Evolutionary conservation across 441 rosid genomes (phyloP).

Genomic region (Croton setiger): DNA sequence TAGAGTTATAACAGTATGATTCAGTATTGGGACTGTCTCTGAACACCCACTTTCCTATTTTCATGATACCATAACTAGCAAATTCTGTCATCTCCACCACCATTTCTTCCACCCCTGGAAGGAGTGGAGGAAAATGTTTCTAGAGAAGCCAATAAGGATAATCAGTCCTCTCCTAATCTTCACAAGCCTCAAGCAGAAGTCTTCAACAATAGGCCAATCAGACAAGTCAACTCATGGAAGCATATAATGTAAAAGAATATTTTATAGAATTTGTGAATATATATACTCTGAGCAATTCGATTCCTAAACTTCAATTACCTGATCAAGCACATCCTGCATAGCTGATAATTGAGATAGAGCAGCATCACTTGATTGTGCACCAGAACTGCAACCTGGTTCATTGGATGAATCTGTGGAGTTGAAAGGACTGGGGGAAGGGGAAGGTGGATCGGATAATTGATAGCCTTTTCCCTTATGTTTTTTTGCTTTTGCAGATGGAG

Average conservation of each 20-base stretch:
- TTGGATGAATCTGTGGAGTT: slow-evolving; percentile 54
- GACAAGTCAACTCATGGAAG: slow-evolving; percentile 9
- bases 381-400: slow-evolving; percentile 46
- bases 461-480: slow-evolving; percentile 58
- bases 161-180: not conserved
- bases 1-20: not conserved
- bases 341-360: slow-evolving; percentile 48
- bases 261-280: not conserved
- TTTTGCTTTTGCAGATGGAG: slow-evolving; percentile 49
- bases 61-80: not conserved
- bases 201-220: not conserved
- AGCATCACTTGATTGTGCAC: slow-evolving; percentile 39
- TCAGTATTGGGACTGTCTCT: not conserved
- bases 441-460: slow-evolving; percentile 45
- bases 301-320: slow-evolving; percentile 44
- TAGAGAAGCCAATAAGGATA: not conserved
- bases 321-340: slow-evolving; percentile 71
- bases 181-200: not conserved
- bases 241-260: not conserved
- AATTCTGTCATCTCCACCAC: not conserved
- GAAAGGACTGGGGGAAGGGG: slow-evolving; percentile 51
- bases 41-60: not conserved
- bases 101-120: not conserved
- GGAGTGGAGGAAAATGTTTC: not conserved
- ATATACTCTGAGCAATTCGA: not conserved